Evolutionary conservation across 169 alveolate species (phyloP).

Genomic region (Plasmodium inui): DNA sequence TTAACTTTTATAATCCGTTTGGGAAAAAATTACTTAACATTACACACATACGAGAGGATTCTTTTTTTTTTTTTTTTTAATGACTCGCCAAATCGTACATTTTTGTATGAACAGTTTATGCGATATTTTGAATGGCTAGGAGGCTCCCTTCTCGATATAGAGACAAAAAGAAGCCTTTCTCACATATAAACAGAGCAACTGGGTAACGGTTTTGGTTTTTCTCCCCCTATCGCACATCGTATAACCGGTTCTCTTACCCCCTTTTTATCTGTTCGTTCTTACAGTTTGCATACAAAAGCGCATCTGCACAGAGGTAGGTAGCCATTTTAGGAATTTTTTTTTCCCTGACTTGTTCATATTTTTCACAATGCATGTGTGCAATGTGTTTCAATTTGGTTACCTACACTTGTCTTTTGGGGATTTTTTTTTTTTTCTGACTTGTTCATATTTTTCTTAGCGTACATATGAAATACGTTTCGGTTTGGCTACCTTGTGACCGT

Average conservation of each 20-base stretch:
- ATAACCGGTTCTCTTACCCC: not conserved
- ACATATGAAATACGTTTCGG: not conserved
- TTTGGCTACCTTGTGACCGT: not conserved
- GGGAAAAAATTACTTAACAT: not conserved
- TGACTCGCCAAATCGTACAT: not conserved
- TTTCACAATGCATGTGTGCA: not conserved
- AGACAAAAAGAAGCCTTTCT: not conserved
- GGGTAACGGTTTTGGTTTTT: not conserved
- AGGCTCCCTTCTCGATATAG: not conserved
- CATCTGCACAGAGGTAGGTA: not conserved
- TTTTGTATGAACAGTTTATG: conserved; percentile 13
- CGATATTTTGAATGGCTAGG: conserved; percentile 1
- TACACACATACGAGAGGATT: not conserved
- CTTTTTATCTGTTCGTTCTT: not conserved
- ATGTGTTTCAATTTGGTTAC: conserved; percentile 16
- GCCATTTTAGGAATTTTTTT: not conserved
- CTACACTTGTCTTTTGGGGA: conserved; percentile 3
- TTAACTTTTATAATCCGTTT: not conserved
- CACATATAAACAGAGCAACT: not conserved
- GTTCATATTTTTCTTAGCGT: not conserved
- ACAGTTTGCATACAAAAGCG: not conserved
- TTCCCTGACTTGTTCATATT: not conserved
- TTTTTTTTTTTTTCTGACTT: conserved; percentile 20
- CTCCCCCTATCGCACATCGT: not conserved
- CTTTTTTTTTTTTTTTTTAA: not conserved